Conservation (phyloP, 1,284 basidiomycete species). For the Earliella scabrosa region DNA sequence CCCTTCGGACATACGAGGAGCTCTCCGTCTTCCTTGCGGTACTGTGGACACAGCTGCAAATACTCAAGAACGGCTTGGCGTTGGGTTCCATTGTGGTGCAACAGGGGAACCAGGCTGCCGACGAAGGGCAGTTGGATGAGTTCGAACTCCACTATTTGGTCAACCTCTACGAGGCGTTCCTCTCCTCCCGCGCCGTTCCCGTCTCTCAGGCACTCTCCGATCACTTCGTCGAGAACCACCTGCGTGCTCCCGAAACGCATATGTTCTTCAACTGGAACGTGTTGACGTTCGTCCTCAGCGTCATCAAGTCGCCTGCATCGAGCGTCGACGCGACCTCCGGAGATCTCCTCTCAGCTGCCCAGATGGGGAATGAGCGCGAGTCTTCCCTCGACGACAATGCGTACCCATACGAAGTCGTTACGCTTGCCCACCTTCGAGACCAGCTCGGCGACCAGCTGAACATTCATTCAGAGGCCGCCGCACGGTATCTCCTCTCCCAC, state of each 20-base stretch:
- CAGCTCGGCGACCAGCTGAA: conserved; percentile 65
- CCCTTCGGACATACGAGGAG: conserved; percentile 64
- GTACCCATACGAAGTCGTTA: conserved; percentile 61
- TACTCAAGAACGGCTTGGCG: conserved; percentile 67
- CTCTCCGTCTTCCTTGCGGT: conserved; percentile 59
- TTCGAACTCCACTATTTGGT: conserved; percentile 66
- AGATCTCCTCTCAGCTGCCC: conserved; percentile 51
- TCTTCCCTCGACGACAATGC: conserved; percentile 32
- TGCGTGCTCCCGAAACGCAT: conserved; percentile 43
- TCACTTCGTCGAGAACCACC: conserved; percentile 52
- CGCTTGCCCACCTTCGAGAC: conserved; percentile 61
- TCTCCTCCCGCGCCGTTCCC: conserved; percentile 45
- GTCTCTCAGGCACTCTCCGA: conserved; percentile 54
- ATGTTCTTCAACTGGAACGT: conserved; percentile 72
- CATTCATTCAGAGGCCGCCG: conserved; percentile 56
- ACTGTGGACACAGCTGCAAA: conserved; percentile 69
- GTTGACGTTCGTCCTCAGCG: conserved; percentile 61
- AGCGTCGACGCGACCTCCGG: conserved; percentile 33
- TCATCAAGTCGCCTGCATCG: conserved; percentile 53
- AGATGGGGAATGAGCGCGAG: conserved; percentile 10
- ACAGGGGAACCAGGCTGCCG: conserved; percentile 37
- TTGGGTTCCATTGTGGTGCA: conserved; percentile 62
- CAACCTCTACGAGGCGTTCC: conserved; percentile 52
- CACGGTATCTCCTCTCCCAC: conserved; percentile 59
- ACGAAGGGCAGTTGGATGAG: conserved; percentile 43